Evolutionary conservation across 2,329 filamentous ascomycete species (phyloP), one percentile per base, ranked within the genome.

Genomic region (Dactylellina drechsleri): DNA sequence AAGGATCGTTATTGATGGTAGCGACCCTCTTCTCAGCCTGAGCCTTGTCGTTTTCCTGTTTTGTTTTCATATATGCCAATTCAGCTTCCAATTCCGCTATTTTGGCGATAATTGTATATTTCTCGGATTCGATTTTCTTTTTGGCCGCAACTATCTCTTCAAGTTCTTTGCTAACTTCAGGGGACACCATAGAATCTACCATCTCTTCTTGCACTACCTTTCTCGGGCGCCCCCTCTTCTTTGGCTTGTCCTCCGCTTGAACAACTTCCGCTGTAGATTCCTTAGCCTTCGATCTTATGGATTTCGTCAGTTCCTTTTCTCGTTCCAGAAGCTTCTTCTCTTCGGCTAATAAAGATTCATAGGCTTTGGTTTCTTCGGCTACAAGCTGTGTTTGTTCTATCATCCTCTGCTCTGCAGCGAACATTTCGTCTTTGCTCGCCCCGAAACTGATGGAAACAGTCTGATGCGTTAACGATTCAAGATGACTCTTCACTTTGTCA

Each of bases 1-100:
- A 75, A 4, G 93, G 92, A 80, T 99, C 94, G 47, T 87, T 90
- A 66, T 85, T 83, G 84, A 92, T 97, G 53, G 89, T 85, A 23
- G 40, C 43, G 2, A 70, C 57, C 1, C 23, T 60, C 8, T 41
- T 26, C 13, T 62, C 62, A 4, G 53, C 66, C 2, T 40, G 7
- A 13, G 5, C 6, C 16, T 50, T 62, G 2, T 57, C 49, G 7
- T 57, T 8, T n/a, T 50, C 56, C 12, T 45, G 10, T 10, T 18
- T 15, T 53, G 16, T 28, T 15, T 56, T 59, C 8, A 8, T 4
- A 10, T 12, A 2, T 15, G 12, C 28, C 7, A 57, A 10, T 23
- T 52, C 13, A 4, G 31, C n/a, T 12, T 41, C 52, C 18, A 61
- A 40, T 8, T 43, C 18, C 1, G 58, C 18, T 8, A 66, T n/a